A percentile compares a stretch with the other conserved stretches of the same genome.
These are phyloP conservation scores for Graphiopsis chlorocephala DNA, from an alignment of 2,329 filamentous ascomycete genomes.

Conservation along the genomic window DNA sequence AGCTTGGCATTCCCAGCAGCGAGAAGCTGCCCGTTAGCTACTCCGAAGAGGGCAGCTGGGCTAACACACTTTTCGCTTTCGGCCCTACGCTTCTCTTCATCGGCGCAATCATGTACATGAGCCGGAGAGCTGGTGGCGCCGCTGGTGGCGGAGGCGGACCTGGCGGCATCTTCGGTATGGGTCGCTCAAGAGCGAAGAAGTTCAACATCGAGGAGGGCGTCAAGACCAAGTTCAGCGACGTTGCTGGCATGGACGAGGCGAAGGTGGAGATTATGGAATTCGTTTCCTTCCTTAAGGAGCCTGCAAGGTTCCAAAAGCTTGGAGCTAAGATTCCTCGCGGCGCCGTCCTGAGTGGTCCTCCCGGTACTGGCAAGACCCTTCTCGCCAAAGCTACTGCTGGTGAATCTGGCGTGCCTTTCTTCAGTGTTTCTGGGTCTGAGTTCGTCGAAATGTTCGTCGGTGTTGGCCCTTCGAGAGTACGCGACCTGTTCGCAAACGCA, in stretches of 20 bases:
- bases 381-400: constrained; percentile 96
- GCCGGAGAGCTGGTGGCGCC: constrained; percentile 68
- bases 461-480: constrained; percentile 91
- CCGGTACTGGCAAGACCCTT: constrained; percentile 96
- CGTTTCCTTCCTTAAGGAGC: constrained; percentile 92
- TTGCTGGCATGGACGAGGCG: constrained; percentile 96
- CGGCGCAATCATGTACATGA: constrained; percentile 76
- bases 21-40: constrained; percentile 94
- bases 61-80: constrained; percentile 73
- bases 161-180: constrained; percentile 89
- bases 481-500: constrained; percentile 90
- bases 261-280: constrained; percentile 99
- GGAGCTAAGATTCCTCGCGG: constrained; percentile 97
- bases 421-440: constrained; percentile 95
- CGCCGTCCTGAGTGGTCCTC: constrained; percentile 94
- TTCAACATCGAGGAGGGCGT: constrained; percentile 97
- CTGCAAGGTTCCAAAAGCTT: constrained; percentile 85
- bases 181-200: constrained; percentile 90
- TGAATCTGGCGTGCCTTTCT: constrained; percentile 96
- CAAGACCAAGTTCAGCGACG: constrained; percentile 95
- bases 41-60: constrained; percentile 68
- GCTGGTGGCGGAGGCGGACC: constrained; percentile 57
- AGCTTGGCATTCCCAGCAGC: constrained; percentile 78
- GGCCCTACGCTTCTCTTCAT: constrained; percentile 85
- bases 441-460: constrained; percentile 99